phyloP scores from a whole-genome alignment of 1,139 yeast genomes.

The Debaryomycetaceae sp. region DNA sequence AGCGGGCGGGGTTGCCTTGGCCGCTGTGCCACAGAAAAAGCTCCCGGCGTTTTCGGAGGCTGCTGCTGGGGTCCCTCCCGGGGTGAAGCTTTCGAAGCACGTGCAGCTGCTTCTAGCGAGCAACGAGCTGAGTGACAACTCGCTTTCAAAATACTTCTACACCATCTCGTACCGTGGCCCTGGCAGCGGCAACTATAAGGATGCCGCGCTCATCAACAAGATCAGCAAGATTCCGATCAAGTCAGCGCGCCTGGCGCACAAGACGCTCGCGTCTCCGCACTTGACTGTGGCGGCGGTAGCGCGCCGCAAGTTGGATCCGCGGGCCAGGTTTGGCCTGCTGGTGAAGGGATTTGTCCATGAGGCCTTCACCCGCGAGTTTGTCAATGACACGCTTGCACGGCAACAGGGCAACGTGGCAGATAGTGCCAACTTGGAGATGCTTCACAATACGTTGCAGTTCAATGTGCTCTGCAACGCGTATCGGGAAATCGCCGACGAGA shows the following conservation, averaged over 20 bases:
- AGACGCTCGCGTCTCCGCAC: conserved; percentile 16
- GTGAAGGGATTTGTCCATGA: conserved; percentile 41
- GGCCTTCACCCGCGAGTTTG: conserved; percentile 26
- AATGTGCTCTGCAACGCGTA: conserved; percentile 39
- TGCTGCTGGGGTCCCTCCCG: conserved; percentile 8
- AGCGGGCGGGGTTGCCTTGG: neutral
- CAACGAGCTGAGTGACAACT: conserved; percentile 33
- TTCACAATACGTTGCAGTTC: conserved; percentile 41
- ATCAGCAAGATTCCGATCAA: conserved; percentile 31
- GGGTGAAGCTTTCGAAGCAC: conserved; percentile 28
- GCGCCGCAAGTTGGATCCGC: conserved; percentile 11
- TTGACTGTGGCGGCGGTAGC: conserved; percentile 14
- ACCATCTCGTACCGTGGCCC: conserved; percentile 42
- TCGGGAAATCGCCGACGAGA: conserved; percentile 35
- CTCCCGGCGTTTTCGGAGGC: conserved; percentile 2
- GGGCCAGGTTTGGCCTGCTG: conserved; percentile 20
- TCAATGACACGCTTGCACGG: conserved; percentile 24
- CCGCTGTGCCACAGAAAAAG: conserved; percentile 2
- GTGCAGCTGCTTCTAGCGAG: conserved; percentile 34
- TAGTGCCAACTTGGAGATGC: conserved; percentile 38
- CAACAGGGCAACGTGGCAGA: conserved; percentile 36
- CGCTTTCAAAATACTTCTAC: conserved; percentile 34
- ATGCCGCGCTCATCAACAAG: conserved; percentile 38
- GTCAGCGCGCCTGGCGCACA: conserved; percentile 11
- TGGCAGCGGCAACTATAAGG: conserved; percentile 46